A percentile compares a stretch with the other conserved stretches of the same genome.
phyloP scores from a whole-genome alignment of 495 filamentous ascomycete species.

The Bacidia rubella region DNA sequence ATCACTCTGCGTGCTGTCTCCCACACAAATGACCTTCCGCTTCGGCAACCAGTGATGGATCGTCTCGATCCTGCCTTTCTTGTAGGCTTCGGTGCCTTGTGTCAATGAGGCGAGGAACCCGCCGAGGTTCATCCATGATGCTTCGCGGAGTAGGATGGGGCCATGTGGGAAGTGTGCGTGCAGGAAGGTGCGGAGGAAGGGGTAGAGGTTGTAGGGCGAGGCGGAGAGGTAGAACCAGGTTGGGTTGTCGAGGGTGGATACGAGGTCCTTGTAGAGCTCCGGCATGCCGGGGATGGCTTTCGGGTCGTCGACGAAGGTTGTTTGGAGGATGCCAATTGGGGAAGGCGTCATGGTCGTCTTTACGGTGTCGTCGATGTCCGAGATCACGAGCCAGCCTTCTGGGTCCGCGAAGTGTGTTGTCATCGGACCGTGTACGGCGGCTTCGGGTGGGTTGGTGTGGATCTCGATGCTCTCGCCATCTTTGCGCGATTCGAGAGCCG shows the following conservation, averaged over 20 bases:
- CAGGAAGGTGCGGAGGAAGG: constrained; percentile 63
- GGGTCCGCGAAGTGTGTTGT: constrained; percentile 60
- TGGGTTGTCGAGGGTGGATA: constrained; percentile 36
- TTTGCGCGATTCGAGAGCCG: constrained; percentile 8
- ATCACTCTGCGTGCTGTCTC: constrained; percentile 84
- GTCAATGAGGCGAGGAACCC: constrained; percentile 69
- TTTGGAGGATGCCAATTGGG: constrained; percentile 62
- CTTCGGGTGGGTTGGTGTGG: constrained; percentile 24
- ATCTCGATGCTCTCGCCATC: constrained; percentile 31
- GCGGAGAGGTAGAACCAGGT: constrained; percentile 90
- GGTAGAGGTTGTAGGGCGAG: constrained; percentile 88
- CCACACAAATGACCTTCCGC: constrained; percentile 68
- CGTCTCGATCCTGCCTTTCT: constrained; percentile 65
- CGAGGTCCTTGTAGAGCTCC: constrained; percentile 57
- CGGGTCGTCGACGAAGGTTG: constrained; percentile 68
- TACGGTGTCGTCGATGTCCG: constrained; percentile 95
- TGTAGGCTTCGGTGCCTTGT: constrained; percentile 73
- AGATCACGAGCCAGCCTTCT: constrained; percentile 78
- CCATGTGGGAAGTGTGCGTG: constrained; percentile 58
- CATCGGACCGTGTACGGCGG: constrained; percentile 38
- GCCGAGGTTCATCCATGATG: constrained; percentile 73
- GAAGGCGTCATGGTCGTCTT: constrained; percentile 76
- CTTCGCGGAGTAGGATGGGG: constrained; percentile 71
- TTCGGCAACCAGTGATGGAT: constrained; percentile 62
- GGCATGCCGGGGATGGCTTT: constrained; percentile 68